These are phyloP conservation scores for Aureobasidium pullulans DNA, from an alignment of 2,329 filamentous ascomycete species.

Conservation along the genomic window DNA sequence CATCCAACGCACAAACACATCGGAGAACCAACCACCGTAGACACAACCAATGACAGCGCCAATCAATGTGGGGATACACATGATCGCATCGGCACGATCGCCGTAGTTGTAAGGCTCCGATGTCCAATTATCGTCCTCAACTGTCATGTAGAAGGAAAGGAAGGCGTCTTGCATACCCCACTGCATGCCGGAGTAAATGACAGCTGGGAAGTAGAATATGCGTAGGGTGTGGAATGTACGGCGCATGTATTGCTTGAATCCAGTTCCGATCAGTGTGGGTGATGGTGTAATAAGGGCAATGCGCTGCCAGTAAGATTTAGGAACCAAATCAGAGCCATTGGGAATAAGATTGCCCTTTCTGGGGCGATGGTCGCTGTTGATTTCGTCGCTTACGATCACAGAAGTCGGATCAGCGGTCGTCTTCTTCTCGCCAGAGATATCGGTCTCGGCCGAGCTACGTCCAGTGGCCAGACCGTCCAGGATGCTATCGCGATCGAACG, in stretches of 20 bases:
- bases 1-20: conserved; percentile 50
- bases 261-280: conserved; percentile 46
- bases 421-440: conserved; percentile 5
- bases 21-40: conserved; percentile 51
- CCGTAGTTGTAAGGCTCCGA: conserved; percentile 49
- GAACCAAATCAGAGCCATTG: conserved; percentile 15
- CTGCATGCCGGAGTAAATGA: conserved; percentile 51
- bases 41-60: conserved; percentile 50
- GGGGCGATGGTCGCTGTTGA: background rate
- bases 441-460: background rate
- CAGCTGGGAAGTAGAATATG: conserved; percentile 52
- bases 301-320: conserved; percentile 48
- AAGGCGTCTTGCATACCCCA: conserved; percentile 57
- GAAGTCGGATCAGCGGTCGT: background rate
- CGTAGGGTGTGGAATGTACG: conserved; percentile 50
- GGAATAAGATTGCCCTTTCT: conserved; percentile 10
- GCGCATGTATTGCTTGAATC: conserved; percentile 46
- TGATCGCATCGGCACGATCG: conserved; percentile 47
- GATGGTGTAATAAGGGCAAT: conserved; percentile 51
- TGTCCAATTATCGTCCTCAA: conserved; percentile 51
- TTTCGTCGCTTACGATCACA: background rate
- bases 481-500: conserved; percentile 30
- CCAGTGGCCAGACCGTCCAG: conserved; percentile 7
- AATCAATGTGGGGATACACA: conserved; percentile 51
- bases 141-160: conserved; percentile 52